Evolutionary conservation across 2,329 filamentous ascomycete genomes (phyloP).

Genomic region (Paraconiothyrium sp.): DNA sequence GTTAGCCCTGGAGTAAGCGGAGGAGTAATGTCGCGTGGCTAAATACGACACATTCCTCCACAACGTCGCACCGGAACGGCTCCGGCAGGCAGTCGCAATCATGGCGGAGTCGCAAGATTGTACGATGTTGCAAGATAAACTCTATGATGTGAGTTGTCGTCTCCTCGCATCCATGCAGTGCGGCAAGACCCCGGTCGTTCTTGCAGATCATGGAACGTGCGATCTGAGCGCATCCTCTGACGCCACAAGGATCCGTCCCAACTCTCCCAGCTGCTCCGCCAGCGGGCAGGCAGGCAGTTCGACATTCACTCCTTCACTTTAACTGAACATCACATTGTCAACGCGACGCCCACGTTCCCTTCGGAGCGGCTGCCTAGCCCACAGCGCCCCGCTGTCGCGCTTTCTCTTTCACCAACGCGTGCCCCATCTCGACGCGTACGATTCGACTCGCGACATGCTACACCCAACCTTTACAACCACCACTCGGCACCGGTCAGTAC

Average conservation of each 20-base stretch:
- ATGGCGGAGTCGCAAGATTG: slow-evolving; percentile 45
- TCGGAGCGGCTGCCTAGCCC: slow-evolving; percentile 16
- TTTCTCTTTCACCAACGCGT: slow-evolving; percentile 23
- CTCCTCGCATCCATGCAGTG: slow-evolving; percentile 27
- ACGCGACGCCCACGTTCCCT: slow-evolving; percentile 22
- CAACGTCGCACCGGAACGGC: slow-evolving; percentile 13
- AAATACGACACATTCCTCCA: slow-evolving; percentile 9
- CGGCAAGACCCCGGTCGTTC: slow-evolving; percentile 33
- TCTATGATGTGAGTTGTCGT: slow-evolving; percentile 47
- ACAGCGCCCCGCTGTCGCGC: slow-evolving; percentile 21
- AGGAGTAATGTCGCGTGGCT: slow-evolving; percentile 18
- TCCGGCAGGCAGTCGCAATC: slow-evolving; percentile 22
- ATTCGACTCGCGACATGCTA: slow-evolving; percentile 37
- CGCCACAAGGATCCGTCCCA: slow-evolving; percentile 47
- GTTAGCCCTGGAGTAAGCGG: slow-evolving; percentile 13
- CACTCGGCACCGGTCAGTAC: slow-evolving; percentile 44
- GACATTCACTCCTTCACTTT: slow-evolving; percentile 37
- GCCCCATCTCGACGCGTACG: slow-evolving; percentile 43
- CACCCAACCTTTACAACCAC: slow-evolving; percentile 37
- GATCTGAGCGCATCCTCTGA: slow-evolving; percentile 28
- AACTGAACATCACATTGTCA: slow-evolving; percentile 27
- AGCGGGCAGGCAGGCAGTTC: slow-evolving; percentile 41
- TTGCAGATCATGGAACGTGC: slow-evolving; percentile 37
- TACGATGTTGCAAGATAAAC: slow-evolving; percentile 37
- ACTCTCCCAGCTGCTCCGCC: slow-evolving; percentile 47